These are phyloP conservation scores for Dittrichia graveolens DNA, from an alignment of 129 eudicot species.

Conservation along the genomic window DNA sequence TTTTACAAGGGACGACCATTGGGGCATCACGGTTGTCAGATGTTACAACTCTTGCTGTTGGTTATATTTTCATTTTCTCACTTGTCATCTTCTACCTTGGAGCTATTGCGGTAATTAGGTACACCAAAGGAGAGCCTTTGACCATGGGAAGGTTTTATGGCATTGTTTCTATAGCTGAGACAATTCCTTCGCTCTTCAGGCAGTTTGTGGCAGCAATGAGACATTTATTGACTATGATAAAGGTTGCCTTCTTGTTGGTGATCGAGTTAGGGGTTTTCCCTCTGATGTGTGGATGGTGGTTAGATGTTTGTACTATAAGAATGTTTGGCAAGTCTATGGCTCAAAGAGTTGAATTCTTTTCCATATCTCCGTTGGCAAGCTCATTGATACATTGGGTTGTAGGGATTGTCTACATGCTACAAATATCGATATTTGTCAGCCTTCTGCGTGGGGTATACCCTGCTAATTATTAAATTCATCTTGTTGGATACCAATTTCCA, in stretches of 20 bases:
- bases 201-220: conserved; percentile 87
- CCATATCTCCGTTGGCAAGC: conserved; percentile 88
- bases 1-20: conserved; percentile 47
- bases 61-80: conserved; percentile 73
- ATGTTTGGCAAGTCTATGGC: conserved; percentile 89
- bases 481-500: neutral
- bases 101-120: conserved; percentile 63
- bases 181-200: conserved; percentile 75
- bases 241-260: conserved; percentile 90
- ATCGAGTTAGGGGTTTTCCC: conserved; percentile 95
- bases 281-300: conserved; percentile 99
- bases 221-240: conserved; percentile 87
- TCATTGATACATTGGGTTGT: conserved; percentile 95
- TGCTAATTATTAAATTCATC: neutral
- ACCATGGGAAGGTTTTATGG: conserved; percentile 91
- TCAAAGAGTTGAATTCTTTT: conserved; percentile 81
- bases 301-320: conserved; percentile 84
- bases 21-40: conserved; percentile 82
- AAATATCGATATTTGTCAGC: conserved; percentile 91
- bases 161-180: conserved; percentile 76
- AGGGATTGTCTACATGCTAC: conserved; percentile 93
- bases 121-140: conserved; percentile 81
- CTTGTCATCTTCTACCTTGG: conserved; percentile 71
- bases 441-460: conserved; percentile 91
- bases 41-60: conserved; percentile 91